Evolutionary conservation across 2,329 filamentous ascomycete genomes (phyloP), one percentile per base, ranked within the genome.

Genomic region (Rutstroemia sp.): DNA sequence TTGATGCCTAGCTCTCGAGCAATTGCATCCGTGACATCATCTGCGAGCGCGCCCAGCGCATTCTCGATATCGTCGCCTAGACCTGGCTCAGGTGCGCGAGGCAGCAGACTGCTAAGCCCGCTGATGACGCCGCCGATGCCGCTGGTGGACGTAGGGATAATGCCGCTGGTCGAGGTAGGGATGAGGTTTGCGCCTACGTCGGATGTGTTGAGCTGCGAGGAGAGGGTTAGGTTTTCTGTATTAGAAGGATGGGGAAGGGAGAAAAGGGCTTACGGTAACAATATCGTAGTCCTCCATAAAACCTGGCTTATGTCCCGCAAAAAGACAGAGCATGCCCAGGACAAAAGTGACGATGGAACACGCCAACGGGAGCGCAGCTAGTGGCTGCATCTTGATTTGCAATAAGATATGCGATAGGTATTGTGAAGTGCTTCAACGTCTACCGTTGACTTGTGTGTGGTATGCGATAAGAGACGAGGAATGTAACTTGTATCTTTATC

Each of bases 241-340:
- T 37, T 45, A 41, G 21, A 2, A 3, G 19, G 12, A 42, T 25
- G 2, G 6, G 21, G 14, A 42, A 30, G 52, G 45, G 25, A 49
- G 16, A 16, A 34, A 42, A 52, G 30, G 34, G 18, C 74, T 41
- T 69, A 82, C 79, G 4, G 79, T 82, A 39, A 86, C 66, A 34
- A 86, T 71, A 57, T 80, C 72, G 58, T 78, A 81, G 54, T 78
- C 72, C 59, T 83, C 76, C 69, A 86, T 75, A 62, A 83, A 77
- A 16, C 72, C 73, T 52, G 71, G 72, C 63, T 79, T 81, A 39
- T 77, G 74, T 39, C 83, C 83, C 1, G 83, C 82, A 62, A 84
- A 84, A 58, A 86, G 73, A 65, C 78, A 82, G 8, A 85, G 72
- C 62, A 85, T 75, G 18, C 76, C 75, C 45, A 86, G 75, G 19